These are phyloP conservation scores for Lentinula edodes DNA, from an alignment of 768 basidiomycete species.

Conservation along the genomic window DNA sequence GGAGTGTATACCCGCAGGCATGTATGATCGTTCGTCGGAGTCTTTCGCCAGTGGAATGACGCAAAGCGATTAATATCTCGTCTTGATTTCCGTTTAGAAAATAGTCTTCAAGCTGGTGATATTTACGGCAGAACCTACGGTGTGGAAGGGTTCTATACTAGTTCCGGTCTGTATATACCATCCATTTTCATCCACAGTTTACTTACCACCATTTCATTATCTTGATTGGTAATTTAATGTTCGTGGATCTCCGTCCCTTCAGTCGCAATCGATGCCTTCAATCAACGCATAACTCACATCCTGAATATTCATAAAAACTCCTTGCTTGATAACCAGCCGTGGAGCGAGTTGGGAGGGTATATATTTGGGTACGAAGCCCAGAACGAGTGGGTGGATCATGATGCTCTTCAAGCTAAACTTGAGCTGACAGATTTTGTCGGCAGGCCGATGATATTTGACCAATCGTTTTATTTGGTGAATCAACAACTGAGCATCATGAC, in stretches of 20 bases:
- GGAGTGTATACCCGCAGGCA: conserved; percentile 10
- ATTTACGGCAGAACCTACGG: conserved; percentile 28
- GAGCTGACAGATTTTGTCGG: neutral
- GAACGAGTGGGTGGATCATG: conserved; percentile 20
- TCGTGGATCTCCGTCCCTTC: neutral
- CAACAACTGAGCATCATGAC: neutral
- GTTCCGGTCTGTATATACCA: conserved; percentile 10
- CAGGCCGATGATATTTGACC: conserved; percentile 22
- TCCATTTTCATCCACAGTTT: neutral
- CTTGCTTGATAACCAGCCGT: conserved; percentile 26
- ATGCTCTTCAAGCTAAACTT: neutral
- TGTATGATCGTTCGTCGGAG: conserved; percentile 13
- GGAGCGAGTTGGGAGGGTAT: conserved; percentile 30
- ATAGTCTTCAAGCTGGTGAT: conserved; percentile 25
- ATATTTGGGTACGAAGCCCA: conserved; percentile 34
- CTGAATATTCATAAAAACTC: conserved; percentile 30
- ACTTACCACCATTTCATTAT: too few relatives aligned
- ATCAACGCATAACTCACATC: conserved; percentile 30
- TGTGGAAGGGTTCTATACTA: conserved; percentile 27
- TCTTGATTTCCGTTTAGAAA: conserved; percentile 19
- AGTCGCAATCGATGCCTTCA: conserved; percentile 24
- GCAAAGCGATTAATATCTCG: neutral
- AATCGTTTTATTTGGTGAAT: conserved; percentile 15
- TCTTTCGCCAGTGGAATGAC: neutral
- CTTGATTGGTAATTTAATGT: too few relatives aligned